A percentile compares a stretch with the other conserved stretches of the same genome.
Evolutionary conservation across 257 asterid genomes (phyloP).

Genomic region (Rauvolfia tetraphylla): DNA sequence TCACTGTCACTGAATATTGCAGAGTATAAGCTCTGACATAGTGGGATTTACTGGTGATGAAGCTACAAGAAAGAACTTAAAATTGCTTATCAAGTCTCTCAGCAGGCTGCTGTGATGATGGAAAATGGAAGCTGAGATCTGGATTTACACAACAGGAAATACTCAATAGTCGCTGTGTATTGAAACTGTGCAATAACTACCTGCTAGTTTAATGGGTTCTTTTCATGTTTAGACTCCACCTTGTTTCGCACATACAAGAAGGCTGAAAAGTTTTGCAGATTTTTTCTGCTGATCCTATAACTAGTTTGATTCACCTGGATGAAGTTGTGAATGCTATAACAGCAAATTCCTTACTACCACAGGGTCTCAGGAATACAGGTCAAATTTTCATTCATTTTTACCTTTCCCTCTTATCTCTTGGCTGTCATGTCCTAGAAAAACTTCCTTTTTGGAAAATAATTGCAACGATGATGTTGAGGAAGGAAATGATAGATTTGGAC

Average conservation of each 20-base stretch:
- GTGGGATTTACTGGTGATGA: conserved; percentile 91
- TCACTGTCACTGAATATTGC: conserved; percentile 26
- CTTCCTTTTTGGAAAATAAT: background rate
- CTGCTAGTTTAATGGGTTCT: background rate
- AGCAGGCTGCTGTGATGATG: conserved; percentile 68
- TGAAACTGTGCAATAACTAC: background rate
- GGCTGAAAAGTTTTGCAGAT: conserved; percentile 10
- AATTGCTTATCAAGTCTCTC: conserved; percentile 79
- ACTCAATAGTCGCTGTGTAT: background rate
- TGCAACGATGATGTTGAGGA: background rate
- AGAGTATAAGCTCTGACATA: conserved; percentile 85
- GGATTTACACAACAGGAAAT: background rate
- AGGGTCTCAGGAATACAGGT: background rate
- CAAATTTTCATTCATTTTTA: background rate
- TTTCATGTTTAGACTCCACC: background rate
- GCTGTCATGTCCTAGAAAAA: background rate
- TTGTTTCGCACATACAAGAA: background rate
- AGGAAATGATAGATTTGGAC: background rate
- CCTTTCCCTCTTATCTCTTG: background rate
- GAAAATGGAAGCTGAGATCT: background rate
- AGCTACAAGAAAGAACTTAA: conserved; percentile 78
- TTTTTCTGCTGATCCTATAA: background rate
- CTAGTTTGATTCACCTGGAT: background rate
- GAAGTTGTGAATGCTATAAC: background rate
- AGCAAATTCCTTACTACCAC: background rate